Base-by-base conservation (phyloP, 257 asterid species). In the Ilex asprella region DNA sequence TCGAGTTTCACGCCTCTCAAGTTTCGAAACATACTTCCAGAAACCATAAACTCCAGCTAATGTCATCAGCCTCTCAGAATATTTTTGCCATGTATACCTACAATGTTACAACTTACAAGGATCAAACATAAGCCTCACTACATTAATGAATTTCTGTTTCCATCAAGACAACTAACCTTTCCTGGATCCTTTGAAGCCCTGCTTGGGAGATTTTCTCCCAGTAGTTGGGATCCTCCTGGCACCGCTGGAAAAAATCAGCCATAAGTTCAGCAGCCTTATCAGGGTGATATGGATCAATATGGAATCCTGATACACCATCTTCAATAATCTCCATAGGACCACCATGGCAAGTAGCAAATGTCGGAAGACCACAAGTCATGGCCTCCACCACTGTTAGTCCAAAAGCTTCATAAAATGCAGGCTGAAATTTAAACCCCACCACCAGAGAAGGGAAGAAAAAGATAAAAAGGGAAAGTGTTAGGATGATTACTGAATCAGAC, bases 371-470 rank as follows among this genome's bases (percentile, higher is more conserved):
- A 67, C 95, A 87, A 1, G 84, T 78, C 99, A 93, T 93, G 32
- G 99, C 95, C 79, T 93, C 99, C 61, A 93, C 92, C 58, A 93
- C 97, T 6, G 97, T 93, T 12, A 93, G 94, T 55, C 99, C 99
- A 71, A 93, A 93, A 16, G 99, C 99, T 79, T 93, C 99, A 57
- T 87, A 93, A 63, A 89, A 72, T 15, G 99, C 99, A 67, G 99
- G 99, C 99, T 89, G 60, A 13, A 30, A 53, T 14, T 53, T 53
- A 60, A 32, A 15, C 41, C 27, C 41, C 41, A 35, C 41, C 5
- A 35, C 5, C 5, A 35, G 8, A 35, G 8, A 35, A 8, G 8
- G 41, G 41, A 35, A 35, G 8, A 4, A 35, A 8, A 35, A 35
- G 41, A 3, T 46, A 67, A 52, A 16, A 54, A 58, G 46, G 66